These are phyloP conservation scores for Penicillium tannophilum DNA, from an alignment of 495 filamentous ascomycete genomes.

Conservation along the genomic window DNA sequence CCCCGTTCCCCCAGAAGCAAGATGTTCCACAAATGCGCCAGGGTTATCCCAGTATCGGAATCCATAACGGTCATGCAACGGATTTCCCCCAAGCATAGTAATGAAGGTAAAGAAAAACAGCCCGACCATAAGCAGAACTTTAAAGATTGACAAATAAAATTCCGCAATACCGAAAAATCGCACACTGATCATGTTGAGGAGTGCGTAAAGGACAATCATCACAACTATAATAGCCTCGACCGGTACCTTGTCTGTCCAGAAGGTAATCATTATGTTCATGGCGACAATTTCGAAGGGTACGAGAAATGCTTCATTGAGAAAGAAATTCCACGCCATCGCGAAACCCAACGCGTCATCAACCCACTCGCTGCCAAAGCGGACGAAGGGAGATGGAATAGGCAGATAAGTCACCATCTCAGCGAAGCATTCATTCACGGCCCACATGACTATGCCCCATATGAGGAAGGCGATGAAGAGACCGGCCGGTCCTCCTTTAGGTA, in stretches of 20 bases:
- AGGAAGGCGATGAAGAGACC: slow-evolving; percentile 47
- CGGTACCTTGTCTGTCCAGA: slow-evolving; percentile 67
- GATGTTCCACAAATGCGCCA: slow-evolving; percentile 46
- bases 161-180: slow-evolving; percentile 68
- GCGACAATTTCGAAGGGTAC: slow-evolving; percentile 75
- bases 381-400: slow-evolving; percentile 58
- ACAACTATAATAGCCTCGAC: slow-evolving; percentile 51
- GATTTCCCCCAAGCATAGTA: slow-evolving; percentile 75
- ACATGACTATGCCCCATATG: slow-evolving; percentile 35
- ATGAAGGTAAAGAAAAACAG: slow-evolving; percentile 40
- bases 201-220: slow-evolving; percentile 45
- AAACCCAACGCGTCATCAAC: slow-evolving; percentile 57
- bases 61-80: slow-evolving; percentile 66
- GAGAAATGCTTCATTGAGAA: slow-evolving; percentile 63
- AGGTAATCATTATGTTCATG: slow-evolving; percentile 67
- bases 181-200: slow-evolving; percentile 49
- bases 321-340: slow-evolving; percentile 61
- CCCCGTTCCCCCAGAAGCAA: slow-evolving; percentile 60
- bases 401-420: slow-evolving; percentile 51
- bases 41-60: slow-evolving; percentile 55
- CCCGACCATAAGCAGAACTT: slow-evolving; percentile 67
- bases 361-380: slow-evolving; percentile 48
- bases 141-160: slow-evolving; percentile 68
- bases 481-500: slow-evolving; percentile 55
- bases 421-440: slow-evolving; percentile 36